Percentiles rank a stretch among this genome's conserved stretches.
phyloP scores from a whole-genome alignment of 768 basidiomycete species.

The Ramaria rubella region DNA sequence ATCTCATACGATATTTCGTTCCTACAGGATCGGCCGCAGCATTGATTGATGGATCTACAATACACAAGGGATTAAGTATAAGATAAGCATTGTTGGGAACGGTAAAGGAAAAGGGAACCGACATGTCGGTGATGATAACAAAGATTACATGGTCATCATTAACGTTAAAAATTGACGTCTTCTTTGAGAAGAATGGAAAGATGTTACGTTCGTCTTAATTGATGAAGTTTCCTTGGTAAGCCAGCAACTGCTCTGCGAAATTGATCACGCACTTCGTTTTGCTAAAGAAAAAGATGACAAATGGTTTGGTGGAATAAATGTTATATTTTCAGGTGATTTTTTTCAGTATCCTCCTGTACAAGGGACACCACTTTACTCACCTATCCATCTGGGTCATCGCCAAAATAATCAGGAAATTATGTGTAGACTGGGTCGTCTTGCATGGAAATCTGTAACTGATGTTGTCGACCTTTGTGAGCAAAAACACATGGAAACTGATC shows the following conservation, averaged over 20 bases:
- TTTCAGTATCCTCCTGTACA: slow-evolving; percentile 28
- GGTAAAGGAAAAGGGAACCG: slow-evolving; percentile 1
- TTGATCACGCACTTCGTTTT: slow-evolving; percentile 25
- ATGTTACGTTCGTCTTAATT: slow-evolving; percentile 22
- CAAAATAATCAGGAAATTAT: background rate
- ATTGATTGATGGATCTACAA: slow-evolving; percentile 25
- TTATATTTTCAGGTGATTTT: slow-evolving; percentile 31
- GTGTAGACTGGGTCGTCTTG: slow-evolving; percentile 2
- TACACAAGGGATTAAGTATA: slow-evolving; percentile 22
- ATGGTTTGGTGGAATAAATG: slow-evolving; percentile 26
- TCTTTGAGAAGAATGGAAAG: slow-evolving; percentile 21
- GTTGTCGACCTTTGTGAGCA: slow-evolving; percentile 17
- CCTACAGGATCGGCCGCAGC: slow-evolving; percentile 28
- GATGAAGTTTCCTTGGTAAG: slow-evolving; percentile 28
- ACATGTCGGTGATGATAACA: slow-evolving; percentile 5
- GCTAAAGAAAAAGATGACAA: slow-evolving; percentile 19
- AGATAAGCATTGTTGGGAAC: slow-evolving; percentile 11
- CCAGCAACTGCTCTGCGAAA: slow-evolving; percentile 19
- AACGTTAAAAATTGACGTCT: slow-evolving; percentile 13
- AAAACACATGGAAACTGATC: slow-evolving; percentile 22
- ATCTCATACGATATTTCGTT: slow-evolving; percentile 23
- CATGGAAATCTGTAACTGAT: slow-evolving; percentile 15
- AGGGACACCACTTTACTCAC: slow-evolving; percentile 22
- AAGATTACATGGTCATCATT: slow-evolving; percentile 16
- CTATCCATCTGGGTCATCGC: slow-evolving; percentile 13